These are phyloP conservation scores for Fraxinus nigra DNA, from an alignment of 305 asterid species.

Conservation along the genomic window DNA sequence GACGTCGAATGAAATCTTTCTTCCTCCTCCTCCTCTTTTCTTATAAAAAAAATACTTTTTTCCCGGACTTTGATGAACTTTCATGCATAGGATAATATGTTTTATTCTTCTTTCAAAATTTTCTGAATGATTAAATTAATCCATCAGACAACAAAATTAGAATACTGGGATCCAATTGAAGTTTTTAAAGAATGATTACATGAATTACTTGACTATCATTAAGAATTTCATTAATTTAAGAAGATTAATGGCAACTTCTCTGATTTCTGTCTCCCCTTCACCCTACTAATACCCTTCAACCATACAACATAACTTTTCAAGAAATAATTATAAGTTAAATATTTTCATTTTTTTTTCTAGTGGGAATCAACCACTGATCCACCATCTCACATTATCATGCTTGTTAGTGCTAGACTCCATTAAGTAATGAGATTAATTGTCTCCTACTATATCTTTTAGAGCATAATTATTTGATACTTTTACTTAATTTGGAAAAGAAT, in stretches of 20 bases:
- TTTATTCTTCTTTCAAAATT: background rate
- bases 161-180: conserved; percentile 17
- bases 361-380: conserved; percentile 26
- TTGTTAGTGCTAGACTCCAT: conserved; percentile 23
- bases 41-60: background rate
- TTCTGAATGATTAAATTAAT: background rate
- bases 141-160: background rate
- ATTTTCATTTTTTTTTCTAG: background rate
- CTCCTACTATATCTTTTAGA: conserved; percentile 12
- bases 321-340: background rate
- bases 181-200: conserved; percentile 1
- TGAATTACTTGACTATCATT: background rate
- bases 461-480: background rate
- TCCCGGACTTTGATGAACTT: background rate
- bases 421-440: conserved; percentile 20
- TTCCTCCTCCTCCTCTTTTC: background rate
- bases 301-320: conserved; percentile 20
- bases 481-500: conserved; percentile 3
- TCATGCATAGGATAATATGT: background rate
- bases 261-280: conserved; percentile 32
- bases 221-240: background rate
- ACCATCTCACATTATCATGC: conserved; percentile 20
- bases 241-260: background rate
- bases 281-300: conserved; percentile 31
- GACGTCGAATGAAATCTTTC: background rate